Conservation (phyloP, 305 asterid species). For the Solanum hybrid region DNA sequence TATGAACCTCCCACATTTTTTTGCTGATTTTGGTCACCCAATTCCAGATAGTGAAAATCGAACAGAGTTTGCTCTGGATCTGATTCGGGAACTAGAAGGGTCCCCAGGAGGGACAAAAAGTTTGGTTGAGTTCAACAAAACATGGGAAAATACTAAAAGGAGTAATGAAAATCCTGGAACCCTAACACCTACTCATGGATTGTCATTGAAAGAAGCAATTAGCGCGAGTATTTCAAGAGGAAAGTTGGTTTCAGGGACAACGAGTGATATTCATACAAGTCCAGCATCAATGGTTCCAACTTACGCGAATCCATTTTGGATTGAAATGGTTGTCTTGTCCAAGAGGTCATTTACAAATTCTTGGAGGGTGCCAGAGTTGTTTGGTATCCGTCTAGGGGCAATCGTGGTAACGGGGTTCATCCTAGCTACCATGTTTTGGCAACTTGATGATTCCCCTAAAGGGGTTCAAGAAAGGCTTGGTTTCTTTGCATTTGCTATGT, state of each 20-base stretch:
- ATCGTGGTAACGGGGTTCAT: slow-evolving; percentile 70
- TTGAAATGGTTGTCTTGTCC: slow-evolving; percentile 43
- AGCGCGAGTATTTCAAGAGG: slow-evolving; percentile 80
- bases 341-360: slow-evolving; percentile 56
- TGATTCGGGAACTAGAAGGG: slow-evolving; percentile 65
- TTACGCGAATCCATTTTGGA: slow-evolving; percentile 64
- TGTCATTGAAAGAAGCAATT: slow-evolving; percentile 61
- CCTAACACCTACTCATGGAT: slow-evolving; percentile 12
- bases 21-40: slow-evolving; percentile 67
- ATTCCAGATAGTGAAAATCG: slow-evolving; percentile 60
- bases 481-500: slow-evolving; percentile 75
- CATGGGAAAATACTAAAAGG: slow-evolving; percentile 39
- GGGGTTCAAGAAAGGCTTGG: slow-evolving; percentile 76
- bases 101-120: slow-evolving; percentile 58
- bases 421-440: slow-evolving; percentile 69
- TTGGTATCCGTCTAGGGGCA: slow-evolving; percentile 50
- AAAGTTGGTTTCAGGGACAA: slow-evolving; percentile 68
- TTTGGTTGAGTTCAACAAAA: slow-evolving; percentile 51
- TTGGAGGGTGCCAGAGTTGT: slow-evolving; percentile 59
- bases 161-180: not conserved
- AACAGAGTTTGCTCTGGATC: slow-evolving; percentile 63
- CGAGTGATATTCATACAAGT: slow-evolving; percentile 18
- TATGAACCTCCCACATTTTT: slow-evolving; percentile 31
- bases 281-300: slow-evolving; percentile 51
- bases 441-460: slow-evolving; percentile 63